Percentiles rank a stretch among this genome's conserved stretches.
phyloP scores from a whole-genome alignment of 2,329 filamentous ascomycete species.

The Fusarium sp. region DNA sequence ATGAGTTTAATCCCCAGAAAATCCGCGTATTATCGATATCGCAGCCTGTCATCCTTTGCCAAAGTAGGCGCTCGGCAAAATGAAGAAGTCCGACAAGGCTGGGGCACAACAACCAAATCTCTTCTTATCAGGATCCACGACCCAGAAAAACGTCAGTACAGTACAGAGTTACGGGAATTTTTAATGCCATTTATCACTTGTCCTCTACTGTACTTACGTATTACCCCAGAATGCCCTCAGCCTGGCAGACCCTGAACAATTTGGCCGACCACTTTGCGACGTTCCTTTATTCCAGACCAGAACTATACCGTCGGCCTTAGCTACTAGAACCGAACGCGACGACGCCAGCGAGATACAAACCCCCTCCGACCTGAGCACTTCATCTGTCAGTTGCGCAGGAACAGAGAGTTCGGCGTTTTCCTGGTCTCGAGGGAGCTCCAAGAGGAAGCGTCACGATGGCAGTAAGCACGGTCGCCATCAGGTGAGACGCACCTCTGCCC shows the following conservation, averaged over 20 bases:
- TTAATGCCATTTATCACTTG: too few relatives aligned
- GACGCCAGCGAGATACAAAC: neutral
- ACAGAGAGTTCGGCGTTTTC: too few relatives aligned
- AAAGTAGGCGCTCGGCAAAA: neutral
- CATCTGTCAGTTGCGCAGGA: too few relatives aligned
- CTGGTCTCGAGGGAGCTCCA: too few relatives aligned
- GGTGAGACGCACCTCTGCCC: too few relatives aligned
- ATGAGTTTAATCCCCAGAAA: slow-evolving; percentile 4
- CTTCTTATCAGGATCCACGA: neutral
- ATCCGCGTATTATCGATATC: neutral
- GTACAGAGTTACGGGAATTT: too few relatives aligned
- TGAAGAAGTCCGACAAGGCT: neutral
- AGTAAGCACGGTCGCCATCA: too few relatives aligned
- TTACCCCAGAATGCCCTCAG: too few relatives aligned
- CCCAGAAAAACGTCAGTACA: slow-evolving; percentile 1
- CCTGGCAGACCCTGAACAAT: slow-evolving; percentile 5
- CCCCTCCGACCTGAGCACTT: too few relatives aligned
- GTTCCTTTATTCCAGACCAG: slow-evolving; percentile 17
- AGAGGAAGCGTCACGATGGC: too few relatives aligned
- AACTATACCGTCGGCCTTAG: slow-evolving; percentile 1
- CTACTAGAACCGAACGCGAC: neutral
- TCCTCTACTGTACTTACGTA: too few relatives aligned
- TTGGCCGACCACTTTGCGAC: slow-evolving; percentile 20
- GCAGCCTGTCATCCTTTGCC: neutral
- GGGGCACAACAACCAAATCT: neutral